A percentile compares a stretch with the other conserved stretches of the same genome.
Evolutionary conservation across 441 rosid species (phyloP).

Genomic region (Gossypium lobatum): DNA sequence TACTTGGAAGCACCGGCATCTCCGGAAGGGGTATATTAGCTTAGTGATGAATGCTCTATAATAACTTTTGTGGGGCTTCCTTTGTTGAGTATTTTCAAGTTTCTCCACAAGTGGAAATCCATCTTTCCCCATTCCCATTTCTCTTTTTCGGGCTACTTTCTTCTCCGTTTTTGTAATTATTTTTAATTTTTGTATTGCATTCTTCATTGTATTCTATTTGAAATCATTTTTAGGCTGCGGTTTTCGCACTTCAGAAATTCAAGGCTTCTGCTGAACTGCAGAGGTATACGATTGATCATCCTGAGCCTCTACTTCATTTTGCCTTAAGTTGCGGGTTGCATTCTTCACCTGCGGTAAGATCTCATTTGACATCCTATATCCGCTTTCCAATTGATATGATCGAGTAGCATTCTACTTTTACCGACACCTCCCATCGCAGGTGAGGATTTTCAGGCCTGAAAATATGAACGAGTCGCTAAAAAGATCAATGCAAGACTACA

Average conservation of each 20-base stretch:
- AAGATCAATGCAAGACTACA: conserved; percentile 47
- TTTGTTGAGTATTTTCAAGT: neutral
- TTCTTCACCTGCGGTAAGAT: conserved; percentile 70
- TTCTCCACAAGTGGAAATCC: neutral
- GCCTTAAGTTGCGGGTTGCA: conserved; percentile 62
- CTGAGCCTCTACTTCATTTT: conserved; percentile 57
- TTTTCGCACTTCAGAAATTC: conserved; percentile 51
- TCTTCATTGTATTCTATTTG: conserved; percentile 6
- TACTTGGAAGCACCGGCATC: neutral
- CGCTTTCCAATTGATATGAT: neutral
- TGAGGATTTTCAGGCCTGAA: conserved; percentile 50
- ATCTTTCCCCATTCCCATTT: neutral
- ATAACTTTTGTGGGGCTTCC: neutral
- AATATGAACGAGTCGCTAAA: conserved; percentile 40
- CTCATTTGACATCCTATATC: neutral
- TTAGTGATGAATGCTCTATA: neutral
- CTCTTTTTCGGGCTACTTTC: neutral
- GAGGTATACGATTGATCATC: conserved; percentile 45
- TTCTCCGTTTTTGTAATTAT: neutral
- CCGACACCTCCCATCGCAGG: conserved; percentile 27
- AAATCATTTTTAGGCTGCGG: conserved; percentile 39
- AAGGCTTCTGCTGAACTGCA: conserved; percentile 46
- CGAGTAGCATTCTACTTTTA: neutral
- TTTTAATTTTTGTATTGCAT: conserved; percentile 3
- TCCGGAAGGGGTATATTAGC: neutral